These are phyloP conservation scores for Trichoderma asperellum DNA, from an alignment of 2,329 filamentous ascomycete species.

Conservation along the genomic window DNA sequence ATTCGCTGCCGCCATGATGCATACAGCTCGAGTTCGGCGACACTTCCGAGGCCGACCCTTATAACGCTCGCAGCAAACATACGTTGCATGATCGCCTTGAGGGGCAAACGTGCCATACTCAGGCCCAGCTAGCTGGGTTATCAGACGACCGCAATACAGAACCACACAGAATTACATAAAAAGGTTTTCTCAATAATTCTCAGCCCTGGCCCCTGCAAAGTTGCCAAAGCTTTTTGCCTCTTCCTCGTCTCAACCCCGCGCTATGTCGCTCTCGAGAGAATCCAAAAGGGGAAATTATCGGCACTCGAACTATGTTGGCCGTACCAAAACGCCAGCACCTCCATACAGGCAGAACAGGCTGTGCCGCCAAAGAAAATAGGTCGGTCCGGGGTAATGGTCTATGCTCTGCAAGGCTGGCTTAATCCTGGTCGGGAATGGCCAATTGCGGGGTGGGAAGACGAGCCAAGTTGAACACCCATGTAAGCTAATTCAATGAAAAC, in stretches of 20 bases:
- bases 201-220: neutral
- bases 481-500: neutral
- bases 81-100: conserved; percentile 3
- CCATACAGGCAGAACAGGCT: neutral
- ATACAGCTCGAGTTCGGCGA: neutral
- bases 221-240: neutral
- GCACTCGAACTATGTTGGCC: neutral
- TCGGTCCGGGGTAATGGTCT: neutral
- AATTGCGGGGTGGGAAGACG: conserved; percentile 26
- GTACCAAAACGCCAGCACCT: neutral
- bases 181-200: neutral
- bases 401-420: neutral
- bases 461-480: conserved; percentile 10
- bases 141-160: neutral
- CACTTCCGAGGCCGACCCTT: neutral
- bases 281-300: conserved; percentile 26
- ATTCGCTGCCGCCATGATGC: neutral
- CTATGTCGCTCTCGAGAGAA: neutral
- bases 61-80: neutral
- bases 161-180: neutral
- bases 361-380: conserved; percentile 6
- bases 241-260: conserved; percentile 2
- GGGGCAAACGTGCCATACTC: neutral
- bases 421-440: conserved; percentile 11
- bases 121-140: neutral